Evolutionary conservation across 306 rosid genomes (phyloP), one percentile per base, ranked within the genome.

Genomic region (Begonia peltatifolia): DNA sequence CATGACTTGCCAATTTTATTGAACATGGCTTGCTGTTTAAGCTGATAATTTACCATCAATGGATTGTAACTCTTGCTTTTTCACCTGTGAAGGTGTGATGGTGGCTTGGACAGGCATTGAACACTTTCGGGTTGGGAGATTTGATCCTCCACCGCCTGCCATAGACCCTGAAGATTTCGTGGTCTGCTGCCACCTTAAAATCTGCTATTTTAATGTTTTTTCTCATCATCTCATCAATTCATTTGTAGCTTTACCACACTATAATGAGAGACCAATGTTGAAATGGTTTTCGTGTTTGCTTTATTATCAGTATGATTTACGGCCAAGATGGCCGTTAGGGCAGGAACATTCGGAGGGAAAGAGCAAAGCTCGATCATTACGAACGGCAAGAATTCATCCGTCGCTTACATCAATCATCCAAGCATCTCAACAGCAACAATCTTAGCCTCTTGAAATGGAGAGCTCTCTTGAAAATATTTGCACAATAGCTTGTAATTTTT

Each of bases 101-200:
- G 78, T 89, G 63, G 97, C 95, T 67, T 89, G 95, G 97, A 89
- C 95, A n/a, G 97, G 97, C 62, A 79, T 89, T 63, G 97, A 89
- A 73, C 87, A 89, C 69, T 89, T 74, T 38, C 69, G 85, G 44
- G 14, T 78, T 65, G 94, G 95, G 70, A 78, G 97, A 82, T 85
- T 80, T 61, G 94, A 85, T 64, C 90, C 97, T 63, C 92, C 97
- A 59, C 90, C 97, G 18, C 85, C 90, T 54, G 80, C 84, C 20
- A 81, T 74, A 74, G 97, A 89, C 56, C 90, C 94, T 13, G 97
- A 82, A 70, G 82, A 76, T 65, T 65, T 71, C 67, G 59, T 74
- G 87, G 97, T 85, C 65, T 67, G 83, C 59, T 73, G 61, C 59
- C 11, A 52, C 14, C 41, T 17, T 42, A 35, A 16, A 11, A 12